Evolutionary conservation across 306 rosid genomes (phyloP).

Genomic region (Fragaria ananassa): DNA sequence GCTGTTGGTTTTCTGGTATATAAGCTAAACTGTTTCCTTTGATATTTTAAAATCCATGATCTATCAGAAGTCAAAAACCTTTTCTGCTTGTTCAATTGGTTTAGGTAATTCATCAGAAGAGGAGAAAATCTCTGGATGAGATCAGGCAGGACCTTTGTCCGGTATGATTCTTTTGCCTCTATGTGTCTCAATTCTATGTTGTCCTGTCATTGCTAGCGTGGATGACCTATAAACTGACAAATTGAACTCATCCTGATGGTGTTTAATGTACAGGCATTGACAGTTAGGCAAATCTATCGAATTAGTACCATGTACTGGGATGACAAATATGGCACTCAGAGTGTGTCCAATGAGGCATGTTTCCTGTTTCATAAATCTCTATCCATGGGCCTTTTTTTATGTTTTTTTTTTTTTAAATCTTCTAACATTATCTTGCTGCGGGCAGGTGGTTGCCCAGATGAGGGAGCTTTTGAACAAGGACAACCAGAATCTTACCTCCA

Average conservation of each 20-base stretch:
- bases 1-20: slow-evolving; percentile 99
- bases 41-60: not conserved
- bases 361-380: slow-evolving; percentile 17
- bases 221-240: not conserved
- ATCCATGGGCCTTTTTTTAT: slow-evolving; percentile 11
- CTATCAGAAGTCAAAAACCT: slow-evolving; percentile 2
- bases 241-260: slow-evolving; percentile 13
- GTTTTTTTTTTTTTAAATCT: not conserved
- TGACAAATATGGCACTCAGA: slow-evolving; percentile 98
- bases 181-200: not conserved
- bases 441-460: slow-evolving; percentile 94
- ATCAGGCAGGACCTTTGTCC: slow-evolving; percentile 93
- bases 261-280: slow-evolving; percentile 59
- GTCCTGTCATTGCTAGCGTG: no score
- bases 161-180: slow-evolving; percentile 46
- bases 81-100: slow-evolving; percentile 26
- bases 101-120: slow-evolving; percentile 95
- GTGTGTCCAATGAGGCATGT: slow-evolving; percentile 97
- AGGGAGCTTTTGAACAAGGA: slow-evolving; percentile 87
- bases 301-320: slow-evolving; percentile 99
- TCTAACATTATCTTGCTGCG: slow-evolving; percentile 27
- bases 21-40: slow-evolving; percentile 21
- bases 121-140: slow-evolving; percentile 86
- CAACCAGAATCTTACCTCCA: slow-evolving; percentile 82
- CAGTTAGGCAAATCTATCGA: slow-evolving; percentile 95